phyloP scores from a whole-genome alignment of 768 basidiomycete genomes.

The Lactarius hatsudake region DNA sequence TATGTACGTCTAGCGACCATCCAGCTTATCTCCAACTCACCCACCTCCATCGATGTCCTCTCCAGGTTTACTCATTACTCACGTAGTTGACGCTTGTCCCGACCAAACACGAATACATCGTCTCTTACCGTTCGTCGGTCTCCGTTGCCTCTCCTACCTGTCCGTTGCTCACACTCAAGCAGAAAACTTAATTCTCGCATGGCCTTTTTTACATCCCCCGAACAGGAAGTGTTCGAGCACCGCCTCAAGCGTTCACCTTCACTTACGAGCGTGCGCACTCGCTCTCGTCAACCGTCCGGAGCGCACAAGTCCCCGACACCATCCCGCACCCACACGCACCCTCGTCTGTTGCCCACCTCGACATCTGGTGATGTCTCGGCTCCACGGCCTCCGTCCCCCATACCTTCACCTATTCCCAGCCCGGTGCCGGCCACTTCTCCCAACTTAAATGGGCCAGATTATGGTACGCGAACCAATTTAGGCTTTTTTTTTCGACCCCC shows the following conservation, averaged over 20 bases:
- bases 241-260: conserved; percentile 27
- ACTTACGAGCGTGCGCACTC: conserved; percentile 13
- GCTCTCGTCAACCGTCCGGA: conserved; percentile 3
- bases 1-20: not conserved
- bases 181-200: conserved; percentile 16
- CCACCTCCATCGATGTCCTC: not conserved
- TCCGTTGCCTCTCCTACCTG: not conserved
- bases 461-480: conserved; percentile 1
- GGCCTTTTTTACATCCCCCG: conserved; percentile 26
- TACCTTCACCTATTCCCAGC: not conserved
- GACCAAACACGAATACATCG: conserved; percentile 15
- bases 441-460: not conserved
- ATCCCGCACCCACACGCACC: not conserved
- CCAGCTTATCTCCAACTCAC: not conserved
- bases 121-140: conserved; percentile 7
- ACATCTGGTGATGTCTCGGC: not conserved
- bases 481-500: not conserved
- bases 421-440: not conserved
- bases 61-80: conserved; percentile 15
- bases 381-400: not conserved
- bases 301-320: not conserved
- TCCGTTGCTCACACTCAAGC: not conserved
- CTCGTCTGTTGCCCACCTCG: not conserved
- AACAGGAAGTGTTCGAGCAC: conserved; percentile 19
- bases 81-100: conserved; percentile 22